Base-by-base conservation (phyloP, 495 filamentous ascomycete species). In the Aspergillus sclerotiicarbonarius region DNA sequence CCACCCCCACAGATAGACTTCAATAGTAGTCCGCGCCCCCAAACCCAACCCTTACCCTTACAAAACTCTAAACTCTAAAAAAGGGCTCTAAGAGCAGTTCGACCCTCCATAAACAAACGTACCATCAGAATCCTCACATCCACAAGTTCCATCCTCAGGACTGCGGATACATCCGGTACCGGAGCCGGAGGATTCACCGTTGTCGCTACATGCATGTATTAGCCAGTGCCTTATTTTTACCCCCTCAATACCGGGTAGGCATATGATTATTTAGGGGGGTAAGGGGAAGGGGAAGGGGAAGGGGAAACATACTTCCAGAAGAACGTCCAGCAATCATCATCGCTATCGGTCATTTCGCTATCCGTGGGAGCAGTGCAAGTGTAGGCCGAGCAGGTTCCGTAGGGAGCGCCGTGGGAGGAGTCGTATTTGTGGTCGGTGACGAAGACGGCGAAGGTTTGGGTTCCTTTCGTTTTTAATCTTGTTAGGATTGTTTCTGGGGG, bases 391-490 rank as follows among this genome's bases (percentile, higher is more conserved):
- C 71, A 74, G 5, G 71, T 74, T 3, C 71, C 71, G 62, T 74
- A 74, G 18, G 69, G 71, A 13, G 68, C 68, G 37, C 69, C 71
- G 53, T 69, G 47, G 37, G 61, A 61, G 12, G 60, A 60, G 51
- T 71, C 69, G 52, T 71, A 74, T 50, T 71, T 56, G 53, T 71
- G 69, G 60, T 74, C 65, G 4, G 64, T 70, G 18, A 60, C 51
- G 68, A 72, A 72, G 59, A 72, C 67, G 20, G 68, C 71, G 54
- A 72, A 74, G n/a, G 69, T 71, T 51, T 72, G 69, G 18, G 64
- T 72, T 20, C 25, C 43, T n/a, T 16, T 48, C 31, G 43, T 20
- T 6, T 16, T 45, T 45, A 2, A 2, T 16, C n/a, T 45, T 18
- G 4, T 16, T 45, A 6, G 41, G 8, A 12, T 45, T 20, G 12